These are phyloP conservation scores for Earliella scabrosa DNA, from an alignment of 1,284 basidiomycete genomes.

Conservation along the genomic window DNA sequence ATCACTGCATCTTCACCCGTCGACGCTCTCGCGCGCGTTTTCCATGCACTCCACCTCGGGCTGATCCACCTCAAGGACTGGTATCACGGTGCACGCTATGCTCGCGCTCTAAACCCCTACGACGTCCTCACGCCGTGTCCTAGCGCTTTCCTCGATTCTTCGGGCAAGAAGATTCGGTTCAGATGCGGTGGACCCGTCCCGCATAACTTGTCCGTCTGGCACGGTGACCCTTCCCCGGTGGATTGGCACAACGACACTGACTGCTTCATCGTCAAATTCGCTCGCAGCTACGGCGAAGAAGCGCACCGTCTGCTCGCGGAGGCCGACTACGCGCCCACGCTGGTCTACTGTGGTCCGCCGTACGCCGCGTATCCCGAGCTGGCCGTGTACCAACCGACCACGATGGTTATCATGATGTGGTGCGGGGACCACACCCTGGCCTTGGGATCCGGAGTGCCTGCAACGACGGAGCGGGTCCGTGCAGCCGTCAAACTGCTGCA, in stretches of 20 bases:
- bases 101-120: no score
- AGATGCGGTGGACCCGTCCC: not conserved
- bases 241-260: not conserved
- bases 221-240: not conserved
- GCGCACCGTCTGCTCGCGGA: slow-evolving; percentile 3
- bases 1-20: no score
- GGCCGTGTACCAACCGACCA: not conserved
- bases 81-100: no score
- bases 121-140: not conserved
- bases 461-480: not conserved
- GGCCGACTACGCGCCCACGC: not conserved
- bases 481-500: no score
- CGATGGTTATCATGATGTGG: slow-evolving; percentile 10
- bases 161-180: not conserved
- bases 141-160: not conserved
- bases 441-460: not conserved
- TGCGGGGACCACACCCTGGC: not conserved
- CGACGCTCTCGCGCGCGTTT: no score
- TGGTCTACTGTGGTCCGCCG: slow-evolving; percentile 6
- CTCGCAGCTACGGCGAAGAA: not conserved
- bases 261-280: slow-evolving; percentile 6
- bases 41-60: no score
- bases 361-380: not conserved
- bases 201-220: not conserved
- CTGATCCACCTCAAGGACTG: not conserved